A percentile compares a stretch with the other conserved stretches of the same genome.
These are phyloP conservation scores for Quercus lobata DNA, from an alignment of 331 rosid species.

Conservation along the genomic window DNA sequence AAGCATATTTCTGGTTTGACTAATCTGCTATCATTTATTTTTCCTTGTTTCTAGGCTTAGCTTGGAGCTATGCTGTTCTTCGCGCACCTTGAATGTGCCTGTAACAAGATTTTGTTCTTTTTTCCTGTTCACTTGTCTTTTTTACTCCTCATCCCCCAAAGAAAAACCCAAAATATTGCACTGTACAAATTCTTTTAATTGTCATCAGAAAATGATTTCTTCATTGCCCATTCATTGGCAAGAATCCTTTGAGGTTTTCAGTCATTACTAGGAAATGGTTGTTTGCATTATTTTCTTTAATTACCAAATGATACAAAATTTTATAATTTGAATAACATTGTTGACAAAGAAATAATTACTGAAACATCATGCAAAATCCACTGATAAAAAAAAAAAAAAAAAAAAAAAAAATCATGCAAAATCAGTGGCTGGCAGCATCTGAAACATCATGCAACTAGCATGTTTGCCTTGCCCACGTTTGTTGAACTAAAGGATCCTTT, in stretches of 20 bases:
- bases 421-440: background rate
- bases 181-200: background rate
- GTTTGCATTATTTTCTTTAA: background rate
- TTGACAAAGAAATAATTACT: background rate
- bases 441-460: background rate
- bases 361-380: background rate
- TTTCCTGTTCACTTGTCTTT: background rate
- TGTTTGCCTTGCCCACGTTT: no score
- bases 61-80: background rate
- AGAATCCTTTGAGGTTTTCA: background rate
- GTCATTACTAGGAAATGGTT: background rate
- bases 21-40: background rate
- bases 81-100: background rate
- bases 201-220: background rate
- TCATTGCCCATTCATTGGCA: background rate
- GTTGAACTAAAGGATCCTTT: background rate
- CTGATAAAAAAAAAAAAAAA: no score
- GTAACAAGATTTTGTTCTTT: background rate
- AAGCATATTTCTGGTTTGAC: background rate
- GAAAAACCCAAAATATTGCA: background rate
- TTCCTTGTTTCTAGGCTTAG: background rate
- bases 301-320: background rate
- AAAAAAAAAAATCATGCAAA: background rate
- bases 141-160: background rate
- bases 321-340: background rate